Percentiles rank a stretch among this genome's conserved stretches.
phyloP scores from a whole-genome alignment of 768 basidiomycete genomes.

The Mycena albidolilacea region DNA sequence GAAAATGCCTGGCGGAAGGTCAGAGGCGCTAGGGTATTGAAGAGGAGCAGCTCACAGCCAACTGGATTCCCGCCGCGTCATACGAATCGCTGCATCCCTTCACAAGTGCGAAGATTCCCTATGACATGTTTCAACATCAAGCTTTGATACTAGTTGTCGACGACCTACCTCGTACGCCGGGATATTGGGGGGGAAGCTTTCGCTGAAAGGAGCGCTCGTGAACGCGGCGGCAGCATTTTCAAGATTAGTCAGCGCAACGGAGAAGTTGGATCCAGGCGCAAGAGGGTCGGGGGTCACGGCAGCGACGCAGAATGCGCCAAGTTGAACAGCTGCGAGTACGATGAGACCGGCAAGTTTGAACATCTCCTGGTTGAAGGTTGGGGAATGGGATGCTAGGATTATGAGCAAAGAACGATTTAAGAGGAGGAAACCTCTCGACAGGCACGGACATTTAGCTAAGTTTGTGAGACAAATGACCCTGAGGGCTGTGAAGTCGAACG shows the following conservation, averaged over 20 bases:
- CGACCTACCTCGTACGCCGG: constrained; percentile 14
- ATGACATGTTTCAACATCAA: neutral
- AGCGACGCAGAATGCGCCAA: neutral
- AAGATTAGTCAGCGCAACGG: constrained; percentile 4
- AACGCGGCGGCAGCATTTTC: constrained; percentile 5
- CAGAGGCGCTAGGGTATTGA: neutral
- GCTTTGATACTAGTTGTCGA: neutral
- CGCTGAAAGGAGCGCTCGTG: neutral
- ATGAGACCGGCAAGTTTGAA: constrained; percentile 11
- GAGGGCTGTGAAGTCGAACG: constrained; percentile 6
- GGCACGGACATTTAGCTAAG: constrained; percentile 2
- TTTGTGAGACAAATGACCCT: neutral
- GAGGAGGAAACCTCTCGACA: neutral
- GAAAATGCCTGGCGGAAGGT: constrained; percentile 4
- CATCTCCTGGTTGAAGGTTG: constrained; percentile 16
- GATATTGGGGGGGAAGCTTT: neutral
- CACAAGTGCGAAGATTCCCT: constrained; percentile 16
- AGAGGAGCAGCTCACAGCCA: constrained; percentile 17
- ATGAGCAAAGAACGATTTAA: neutral
- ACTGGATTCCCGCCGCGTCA: constrained; percentile 15
- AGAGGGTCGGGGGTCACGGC: neutral
- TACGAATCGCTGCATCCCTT: constrained; percentile 22
- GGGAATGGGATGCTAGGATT: neutral
- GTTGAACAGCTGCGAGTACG: constrained; percentile 11
- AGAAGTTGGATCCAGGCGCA: constrained; percentile 17